phyloP scores from a whole-genome alignment of 192 early-diverging fungal species.

The Dissophora globulifera region DNA sequence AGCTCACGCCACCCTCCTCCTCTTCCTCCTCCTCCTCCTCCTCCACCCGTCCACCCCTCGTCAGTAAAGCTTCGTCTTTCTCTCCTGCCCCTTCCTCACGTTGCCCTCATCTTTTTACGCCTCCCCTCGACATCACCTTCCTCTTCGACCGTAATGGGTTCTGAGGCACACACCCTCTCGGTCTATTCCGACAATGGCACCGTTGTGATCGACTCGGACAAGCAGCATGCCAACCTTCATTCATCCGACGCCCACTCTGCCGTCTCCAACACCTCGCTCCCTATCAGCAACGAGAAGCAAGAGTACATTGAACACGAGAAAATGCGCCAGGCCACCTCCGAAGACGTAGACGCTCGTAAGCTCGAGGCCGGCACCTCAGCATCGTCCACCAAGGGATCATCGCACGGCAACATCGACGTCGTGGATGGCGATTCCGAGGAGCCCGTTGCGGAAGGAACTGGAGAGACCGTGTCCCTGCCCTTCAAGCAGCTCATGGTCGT shows the following conservation, averaged over 20 bases:
- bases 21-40: background rate
- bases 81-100: background rate
- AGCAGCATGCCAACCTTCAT: constrained; percentile 6
- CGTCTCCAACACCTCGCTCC: constrained; percentile 2
- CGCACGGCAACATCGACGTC: constrained; percentile 25
- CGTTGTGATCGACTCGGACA: constrained; percentile 37
- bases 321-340: constrained; percentile 1
- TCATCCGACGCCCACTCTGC: constrained; percentile 4
- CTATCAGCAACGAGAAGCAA: constrained; percentile 9
- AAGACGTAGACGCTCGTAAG: background rate
- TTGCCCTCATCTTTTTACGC: too few species aligned
- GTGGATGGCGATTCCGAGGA: constrained; percentile 12
- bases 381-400: constrained; percentile 12
- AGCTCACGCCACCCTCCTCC: too few species aligned
- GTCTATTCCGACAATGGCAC: constrained; percentile 40
- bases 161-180: constrained; percentile 11
- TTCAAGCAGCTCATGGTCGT: constrained; percentile 51
- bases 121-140: background rate
- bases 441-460: background rate
- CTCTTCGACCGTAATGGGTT: constrained; percentile 7
- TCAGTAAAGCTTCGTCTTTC: background rate
- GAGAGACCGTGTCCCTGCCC: constrained; percentile 1
- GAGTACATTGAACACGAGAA: constrained; percentile 12
- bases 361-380: background rate
- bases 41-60: background rate